Conservation (phyloP, 2,329 filamentous ascomycete species). For the Diaporthe helianthi region DNA sequence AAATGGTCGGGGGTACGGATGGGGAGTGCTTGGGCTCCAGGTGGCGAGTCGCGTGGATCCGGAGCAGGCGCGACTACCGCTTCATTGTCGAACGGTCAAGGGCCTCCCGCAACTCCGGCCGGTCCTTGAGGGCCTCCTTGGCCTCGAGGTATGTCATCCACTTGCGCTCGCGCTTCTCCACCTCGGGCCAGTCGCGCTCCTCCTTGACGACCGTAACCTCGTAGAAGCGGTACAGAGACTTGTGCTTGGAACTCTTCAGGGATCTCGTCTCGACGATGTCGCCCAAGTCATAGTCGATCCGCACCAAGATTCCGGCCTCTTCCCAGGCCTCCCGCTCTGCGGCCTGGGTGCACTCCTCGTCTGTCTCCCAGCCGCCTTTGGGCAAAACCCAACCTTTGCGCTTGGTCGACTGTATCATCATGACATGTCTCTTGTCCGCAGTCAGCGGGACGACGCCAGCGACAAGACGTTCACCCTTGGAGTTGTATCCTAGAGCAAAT, state of each 20-base stretch:
- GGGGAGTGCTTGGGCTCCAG: neutral
- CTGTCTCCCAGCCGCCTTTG: slow-evolving; percentile 96
- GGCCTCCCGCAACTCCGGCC: slow-evolving; percentile 89
- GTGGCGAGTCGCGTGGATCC: neutral
- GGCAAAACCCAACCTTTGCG: slow-evolving; percentile 95
- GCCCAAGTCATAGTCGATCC: slow-evolving; percentile 84
- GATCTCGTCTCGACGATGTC: slow-evolving; percentile 84
- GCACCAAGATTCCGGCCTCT: slow-evolving; percentile 90
- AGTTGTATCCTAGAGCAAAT: slow-evolving; percentile 77
- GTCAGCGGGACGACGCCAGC: slow-evolving; percentile 93
- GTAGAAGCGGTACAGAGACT: slow-evolving; percentile 79
- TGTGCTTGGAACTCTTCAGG: slow-evolving; percentile 72
- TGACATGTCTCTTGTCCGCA: slow-evolving; percentile 82
- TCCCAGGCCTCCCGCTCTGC: slow-evolving; percentile 96
- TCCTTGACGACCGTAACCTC: slow-evolving; percentile 89
- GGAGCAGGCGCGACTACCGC: slow-evolving; percentile 44
- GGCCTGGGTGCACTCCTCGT: slow-evolving; percentile 86
- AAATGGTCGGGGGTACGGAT: slow-evolving; percentile 8
- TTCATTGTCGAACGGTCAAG: slow-evolving; percentile 80
- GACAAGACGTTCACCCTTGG: slow-evolving; percentile 91
- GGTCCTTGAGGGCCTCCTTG: slow-evolving; percentile 74
- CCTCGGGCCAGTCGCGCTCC: slow-evolving; percentile 90
- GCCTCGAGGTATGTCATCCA: slow-evolving; percentile 91
- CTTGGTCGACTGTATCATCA: slow-evolving; percentile 91
- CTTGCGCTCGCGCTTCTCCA: slow-evolving; percentile 84